A percentile compares a stretch with the other conserved stretches of the same genome.
Evolutionary conservation across 305 asterid genomes (phyloP).

Genomic region (Stenogyne calaminthoides): DNA sequence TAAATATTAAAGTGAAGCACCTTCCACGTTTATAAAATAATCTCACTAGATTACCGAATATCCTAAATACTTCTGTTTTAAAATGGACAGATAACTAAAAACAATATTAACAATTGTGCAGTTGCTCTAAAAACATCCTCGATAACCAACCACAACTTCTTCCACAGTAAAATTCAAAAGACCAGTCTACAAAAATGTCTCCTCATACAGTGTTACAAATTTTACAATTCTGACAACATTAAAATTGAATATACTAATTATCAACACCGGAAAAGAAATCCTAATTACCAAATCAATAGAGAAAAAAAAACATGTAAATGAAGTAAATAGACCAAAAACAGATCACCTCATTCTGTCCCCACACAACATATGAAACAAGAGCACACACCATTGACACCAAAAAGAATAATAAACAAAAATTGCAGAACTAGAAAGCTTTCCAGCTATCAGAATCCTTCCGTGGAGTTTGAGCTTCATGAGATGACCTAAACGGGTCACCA

Average conservation of each 20-base stretch:
- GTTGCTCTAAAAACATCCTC: not conserved
- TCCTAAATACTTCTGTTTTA: not conserved
- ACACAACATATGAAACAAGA: constrained; percentile 29
- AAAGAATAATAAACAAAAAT: constrained; percentile 7
- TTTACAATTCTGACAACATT: constrained; percentile 36
- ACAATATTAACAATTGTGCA: not conserved
- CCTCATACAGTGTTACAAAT: constrained; percentile 31
- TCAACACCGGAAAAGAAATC: constrained; percentile 24
- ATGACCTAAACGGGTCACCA: constrained; percentile 62
- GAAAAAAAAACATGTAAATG: not conserved
- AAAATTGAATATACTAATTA: constrained; percentile 31
- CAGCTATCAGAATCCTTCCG: constrained; percentile 72
- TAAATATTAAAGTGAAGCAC: too few species aligned
- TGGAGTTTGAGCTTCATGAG: constrained; percentile 66
- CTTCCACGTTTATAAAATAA: too few species aligned
- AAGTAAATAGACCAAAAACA: constrained; percentile 31
- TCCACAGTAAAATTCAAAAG: constrained; percentile 16
- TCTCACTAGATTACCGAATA: not conserved
- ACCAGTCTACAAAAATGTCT: constrained; percentile 17
- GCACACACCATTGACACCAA: constrained; percentile 4
- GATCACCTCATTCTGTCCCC: constrained; percentile 24
- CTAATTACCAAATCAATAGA: constrained; percentile 6
- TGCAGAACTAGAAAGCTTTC: constrained; percentile 69
- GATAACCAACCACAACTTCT: not conserved
- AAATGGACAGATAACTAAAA: not conserved